Evolutionary conservation across 108 stramenopile species (phyloP).

Genomic region (Mediolabrus comicus): DNA sequence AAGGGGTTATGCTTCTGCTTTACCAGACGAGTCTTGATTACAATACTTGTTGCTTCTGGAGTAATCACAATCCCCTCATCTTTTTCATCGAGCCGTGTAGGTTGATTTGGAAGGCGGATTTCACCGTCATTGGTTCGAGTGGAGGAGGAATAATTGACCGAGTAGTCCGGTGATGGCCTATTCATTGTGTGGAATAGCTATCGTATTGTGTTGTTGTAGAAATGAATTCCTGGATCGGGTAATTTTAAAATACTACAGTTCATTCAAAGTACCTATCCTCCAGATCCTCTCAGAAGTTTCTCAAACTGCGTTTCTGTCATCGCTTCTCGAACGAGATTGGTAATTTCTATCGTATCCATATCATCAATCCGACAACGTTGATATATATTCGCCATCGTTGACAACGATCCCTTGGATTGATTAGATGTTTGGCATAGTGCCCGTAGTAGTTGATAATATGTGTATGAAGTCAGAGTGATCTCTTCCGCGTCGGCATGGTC

Average conservation of each 20-base stretch:
- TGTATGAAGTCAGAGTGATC: conserved; percentile 1
- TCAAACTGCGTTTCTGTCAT: conserved; percentile 18
- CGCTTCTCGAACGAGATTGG: conserved; percentile 7
- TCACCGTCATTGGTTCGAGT: not conserved
- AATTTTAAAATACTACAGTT: no score
- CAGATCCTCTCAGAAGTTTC: no score
- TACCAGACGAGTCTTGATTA: conserved; percentile 34
- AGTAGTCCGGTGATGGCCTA: not conserved
- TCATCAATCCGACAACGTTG: conserved; percentile 21
- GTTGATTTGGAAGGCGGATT: not conserved
- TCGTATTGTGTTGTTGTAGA: no score
- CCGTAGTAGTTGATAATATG: conserved; percentile 12
- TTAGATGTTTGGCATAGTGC: conserved; percentile 30
- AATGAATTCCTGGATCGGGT: no score
- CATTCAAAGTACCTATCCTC: no score
- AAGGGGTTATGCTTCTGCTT: conserved; percentile 3
- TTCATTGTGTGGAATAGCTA: no score
- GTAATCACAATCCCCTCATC: conserved; percentile 35
- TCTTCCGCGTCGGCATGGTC: not conserved
- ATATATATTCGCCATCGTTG: conserved; percentile 12
- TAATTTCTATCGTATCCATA: conserved; percentile 14
- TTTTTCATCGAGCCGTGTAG: not conserved
- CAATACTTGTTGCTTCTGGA: conserved; percentile 31
- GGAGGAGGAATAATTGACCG: not conserved
- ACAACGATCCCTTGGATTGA: conserved; percentile 1